Percentiles rank a stretch among this genome's conserved stretches.
Evolutionary conservation across 2,329 filamentous ascomycete species (phyloP).

Genomic region (Furcasterigmium sp.): DNA sequence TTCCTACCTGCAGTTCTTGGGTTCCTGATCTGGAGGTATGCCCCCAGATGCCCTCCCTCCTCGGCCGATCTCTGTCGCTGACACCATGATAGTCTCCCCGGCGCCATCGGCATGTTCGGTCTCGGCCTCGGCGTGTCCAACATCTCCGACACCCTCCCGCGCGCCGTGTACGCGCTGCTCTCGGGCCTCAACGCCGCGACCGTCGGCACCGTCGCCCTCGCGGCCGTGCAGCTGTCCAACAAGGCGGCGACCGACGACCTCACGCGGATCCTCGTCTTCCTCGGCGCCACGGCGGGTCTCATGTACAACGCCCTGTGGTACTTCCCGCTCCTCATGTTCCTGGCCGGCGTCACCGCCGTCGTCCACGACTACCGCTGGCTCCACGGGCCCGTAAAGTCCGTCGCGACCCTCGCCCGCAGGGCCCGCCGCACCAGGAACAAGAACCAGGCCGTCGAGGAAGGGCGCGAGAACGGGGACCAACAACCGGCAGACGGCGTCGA

Average conservation of each 20-base stretch:
- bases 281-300: constrained; percentile 58
- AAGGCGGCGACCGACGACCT: constrained; percentile 63
- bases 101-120: constrained; percentile 64
- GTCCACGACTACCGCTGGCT: constrained; percentile 52
- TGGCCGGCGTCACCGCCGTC: constrained; percentile 46
- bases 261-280: constrained; percentile 58
- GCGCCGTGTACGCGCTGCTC: constrained; percentile 61
- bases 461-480: not conserved
- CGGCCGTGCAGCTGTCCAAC: constrained; percentile 61
- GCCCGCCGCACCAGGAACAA: too few species aligned
- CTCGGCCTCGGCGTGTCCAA: constrained; percentile 60
- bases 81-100: constrained; percentile 49
- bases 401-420: too few species aligned
- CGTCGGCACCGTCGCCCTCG: constrained; percentile 66
- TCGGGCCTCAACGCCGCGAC: constrained; percentile 68
- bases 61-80: not conserved
- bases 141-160: constrained; percentile 53
- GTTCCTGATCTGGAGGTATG: constrained; percentile 60
- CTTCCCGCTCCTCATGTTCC: constrained; percentile 59
- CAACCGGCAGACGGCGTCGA: not conserved
- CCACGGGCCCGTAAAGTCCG: constrained; percentile 25
- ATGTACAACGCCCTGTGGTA: constrained; percentile 73
- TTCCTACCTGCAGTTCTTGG: constrained; percentile 50
- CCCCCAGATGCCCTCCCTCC: not conserved
- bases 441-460: not conserved